A percentile compares a stretch with the other conserved stretches of the same genome.
Evolutionary conservation across 2,329 filamentous ascomycete species (phyloP).

Genomic region (Stagonosporopsis chrysanthemi): DNA sequence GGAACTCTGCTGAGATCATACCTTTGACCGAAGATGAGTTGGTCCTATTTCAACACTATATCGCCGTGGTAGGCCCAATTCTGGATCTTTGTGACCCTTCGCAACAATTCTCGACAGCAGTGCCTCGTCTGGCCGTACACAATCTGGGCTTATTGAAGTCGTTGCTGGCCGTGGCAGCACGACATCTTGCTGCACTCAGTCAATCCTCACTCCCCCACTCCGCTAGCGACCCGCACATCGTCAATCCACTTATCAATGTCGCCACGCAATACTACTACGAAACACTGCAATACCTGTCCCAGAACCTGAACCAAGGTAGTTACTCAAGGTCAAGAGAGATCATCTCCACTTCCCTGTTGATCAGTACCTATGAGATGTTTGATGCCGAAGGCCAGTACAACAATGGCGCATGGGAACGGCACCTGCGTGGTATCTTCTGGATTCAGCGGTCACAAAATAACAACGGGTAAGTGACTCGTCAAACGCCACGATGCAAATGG

Average conservation of each 20-base stretch:
- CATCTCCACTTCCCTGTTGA: conserved; percentile 65
- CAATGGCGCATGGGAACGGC: conserved; percentile 64
- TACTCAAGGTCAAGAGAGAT: conserved; percentile 67
- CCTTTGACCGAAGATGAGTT: conserved; percentile 48
- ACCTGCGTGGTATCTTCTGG: conserved; percentile 71
- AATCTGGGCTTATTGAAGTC: conserved; percentile 66
- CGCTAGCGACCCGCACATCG: conserved; percentile 22
- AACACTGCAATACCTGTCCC: conserved; percentile 67
- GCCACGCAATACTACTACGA: conserved; percentile 67
- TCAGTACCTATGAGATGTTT: conserved; percentile 73
- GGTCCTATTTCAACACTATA: conserved; percentile 51
- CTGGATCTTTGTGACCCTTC: conserved; percentile 56
- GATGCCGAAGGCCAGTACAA: conserved; percentile 57
- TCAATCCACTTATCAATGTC: conserved; percentile 47
- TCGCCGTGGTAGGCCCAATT: conserved; percentile 49
- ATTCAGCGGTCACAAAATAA: conserved; percentile 69
- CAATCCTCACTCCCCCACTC: conserved; percentile 21
- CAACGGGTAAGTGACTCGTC: conserved; percentile 48
- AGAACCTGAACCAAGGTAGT: conserved; percentile 64
- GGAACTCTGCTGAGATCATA: conserved; percentile 35
- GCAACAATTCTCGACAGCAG: conserved; percentile 47
- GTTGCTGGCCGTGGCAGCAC: conserved; percentile 63
- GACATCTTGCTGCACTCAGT: conserved; percentile 57
- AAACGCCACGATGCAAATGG: too few species aligned
- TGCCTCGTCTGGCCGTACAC: conserved; percentile 52